phyloP scores from a whole-genome alignment of 768 basidiomycete genomes.

The Mycena sanguinolenta region DNA sequence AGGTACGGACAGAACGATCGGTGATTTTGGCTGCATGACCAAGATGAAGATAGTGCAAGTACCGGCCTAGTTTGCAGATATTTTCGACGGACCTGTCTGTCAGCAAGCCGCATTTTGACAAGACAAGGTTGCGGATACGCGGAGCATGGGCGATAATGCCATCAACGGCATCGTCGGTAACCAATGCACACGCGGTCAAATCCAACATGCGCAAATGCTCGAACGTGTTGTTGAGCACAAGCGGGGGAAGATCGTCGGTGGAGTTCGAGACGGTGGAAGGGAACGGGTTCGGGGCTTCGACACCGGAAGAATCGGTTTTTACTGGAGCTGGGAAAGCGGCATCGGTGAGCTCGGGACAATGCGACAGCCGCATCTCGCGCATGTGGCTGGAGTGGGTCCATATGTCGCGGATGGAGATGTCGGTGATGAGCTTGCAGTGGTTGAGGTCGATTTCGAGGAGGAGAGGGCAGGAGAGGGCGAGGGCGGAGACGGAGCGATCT shows the following conservation, averaged over 20 bases:
- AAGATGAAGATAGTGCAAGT: slow-evolving; percentile 94
- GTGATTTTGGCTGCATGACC: slow-evolving; percentile 93
- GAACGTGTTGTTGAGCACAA: slow-evolving; percentile 73
- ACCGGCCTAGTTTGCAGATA: slow-evolving; percentile 90
- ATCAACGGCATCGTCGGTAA: slow-evolving; percentile 88
- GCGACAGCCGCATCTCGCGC: slow-evolving; percentile 91
- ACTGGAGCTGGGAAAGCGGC: slow-evolving; percentile 86
- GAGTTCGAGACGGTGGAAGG: slow-evolving; percentile 43
- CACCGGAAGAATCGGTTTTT: slow-evolving; percentile 48
- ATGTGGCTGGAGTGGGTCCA: slow-evolving; percentile 86
- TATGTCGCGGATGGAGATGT: slow-evolving; percentile 83
- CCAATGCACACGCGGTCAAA: slow-evolving; percentile 83
- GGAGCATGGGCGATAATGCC: slow-evolving; percentile 86
- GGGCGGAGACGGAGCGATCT: slow-evolving; percentile 78
- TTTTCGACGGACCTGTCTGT: slow-evolving; percentile 87
- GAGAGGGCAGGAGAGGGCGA: slow-evolving; percentile 85
- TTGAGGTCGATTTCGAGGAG: slow-evolving; percentile 96
- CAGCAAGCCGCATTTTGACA: slow-evolving; percentile 86
- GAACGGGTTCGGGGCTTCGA: slow-evolving; percentile 59
- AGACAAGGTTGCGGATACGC: slow-evolving; percentile 86
- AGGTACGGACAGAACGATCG: slow-evolving; percentile 85
- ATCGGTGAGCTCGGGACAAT: slow-evolving; percentile 84
- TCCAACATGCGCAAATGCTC: slow-evolving; percentile 95
- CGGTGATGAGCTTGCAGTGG: slow-evolving; percentile 82
- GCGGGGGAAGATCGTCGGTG: slow-evolving; percentile 69